Conservation (phyloP, 2,329 filamentous ascomycete species). For the Lasiodiplodia citricola region DNA sequence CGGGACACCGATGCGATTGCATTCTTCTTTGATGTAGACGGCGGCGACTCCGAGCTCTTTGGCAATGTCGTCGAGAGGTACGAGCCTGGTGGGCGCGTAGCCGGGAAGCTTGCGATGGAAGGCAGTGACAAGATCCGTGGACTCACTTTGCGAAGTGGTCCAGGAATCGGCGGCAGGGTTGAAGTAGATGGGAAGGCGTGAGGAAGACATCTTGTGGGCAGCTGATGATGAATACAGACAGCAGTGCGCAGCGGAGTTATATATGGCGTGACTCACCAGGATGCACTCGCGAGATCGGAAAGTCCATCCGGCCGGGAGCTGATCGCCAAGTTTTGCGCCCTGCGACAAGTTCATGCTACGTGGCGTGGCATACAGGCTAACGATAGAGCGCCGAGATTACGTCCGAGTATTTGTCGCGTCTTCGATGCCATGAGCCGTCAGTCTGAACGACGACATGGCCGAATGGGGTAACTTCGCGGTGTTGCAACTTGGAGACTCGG, state of each 20-base stretch:
- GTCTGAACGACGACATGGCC: not conserved
- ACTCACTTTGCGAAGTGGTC: not conserved
- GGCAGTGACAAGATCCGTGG: not conserved
- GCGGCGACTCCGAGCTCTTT: constrained; percentile 30
- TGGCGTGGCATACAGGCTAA: not conserved
- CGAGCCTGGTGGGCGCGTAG: constrained; percentile 59
- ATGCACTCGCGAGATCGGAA: not conserved
- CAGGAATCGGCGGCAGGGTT: constrained; percentile 6
- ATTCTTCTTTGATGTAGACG: constrained; percentile 72
- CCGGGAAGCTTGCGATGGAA: constrained; percentile 49
- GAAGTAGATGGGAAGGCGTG: not conserved
- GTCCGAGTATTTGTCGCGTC: not conserved
- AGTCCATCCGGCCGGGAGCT: not conserved
- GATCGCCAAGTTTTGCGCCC: not conserved
- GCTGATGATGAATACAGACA: too few species aligned
- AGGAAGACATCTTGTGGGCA: not conserved
- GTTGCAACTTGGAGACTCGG: not conserved
- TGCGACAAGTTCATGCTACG: not conserved
- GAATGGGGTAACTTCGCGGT: not conserved
- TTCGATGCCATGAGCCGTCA: not conserved
- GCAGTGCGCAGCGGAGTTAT: too few species aligned
- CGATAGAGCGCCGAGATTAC: not conserved
- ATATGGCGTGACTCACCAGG: too few species aligned
- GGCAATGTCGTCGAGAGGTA: constrained; percentile 58
- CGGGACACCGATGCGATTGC: constrained; percentile 66